phyloP scores from a whole-genome alignment of 345 rosid species.

The Ceriops tagal region DNA sequence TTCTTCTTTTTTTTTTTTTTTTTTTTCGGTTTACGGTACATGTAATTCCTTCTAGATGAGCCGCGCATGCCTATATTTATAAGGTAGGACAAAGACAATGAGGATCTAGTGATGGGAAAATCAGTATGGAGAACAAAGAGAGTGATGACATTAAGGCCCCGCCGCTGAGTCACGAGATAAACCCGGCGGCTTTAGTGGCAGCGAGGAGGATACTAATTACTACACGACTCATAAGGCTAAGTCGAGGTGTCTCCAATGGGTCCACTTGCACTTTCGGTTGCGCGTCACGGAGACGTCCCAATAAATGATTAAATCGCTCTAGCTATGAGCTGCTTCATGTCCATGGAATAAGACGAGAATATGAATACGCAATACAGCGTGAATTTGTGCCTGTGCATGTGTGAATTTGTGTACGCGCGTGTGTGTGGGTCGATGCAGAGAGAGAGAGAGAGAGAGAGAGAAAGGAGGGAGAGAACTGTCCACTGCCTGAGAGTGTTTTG shows the following conservation, averaged over 20 bases:
- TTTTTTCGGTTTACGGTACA: no score
- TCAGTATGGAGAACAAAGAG: no score
- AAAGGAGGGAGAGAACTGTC: constrained; percentile 14
- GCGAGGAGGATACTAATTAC: no score
- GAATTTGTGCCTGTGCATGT: not conserved
- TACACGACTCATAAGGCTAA: no score
- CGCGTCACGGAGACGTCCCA: constrained; percentile 24
- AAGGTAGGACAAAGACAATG: no score
- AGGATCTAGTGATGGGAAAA: no score
- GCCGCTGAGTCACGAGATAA: constrained; percentile 35
- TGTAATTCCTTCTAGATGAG: no score
- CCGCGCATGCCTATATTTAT: no score
- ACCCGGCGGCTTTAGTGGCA: constrained; percentile 10
- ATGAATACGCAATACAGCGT: not conserved
- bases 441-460: not conserved
- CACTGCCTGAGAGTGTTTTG: not conserved
- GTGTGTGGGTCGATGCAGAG: not conserved
- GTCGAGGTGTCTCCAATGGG: no score
- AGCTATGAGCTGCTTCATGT: no score
- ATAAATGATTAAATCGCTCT: not conserved
- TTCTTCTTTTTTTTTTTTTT: no score
- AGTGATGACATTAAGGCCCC: constrained; percentile 4
- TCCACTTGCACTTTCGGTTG: constrained; percentile 20
- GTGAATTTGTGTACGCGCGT: not conserved
- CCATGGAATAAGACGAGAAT: no score